A percentile compares a stretch with the other conserved stretches of the same genome.
Conservation (phyloP, 2,329 filamentous ascomycete species). For the Endoconidiophora laricicola region DNA sequence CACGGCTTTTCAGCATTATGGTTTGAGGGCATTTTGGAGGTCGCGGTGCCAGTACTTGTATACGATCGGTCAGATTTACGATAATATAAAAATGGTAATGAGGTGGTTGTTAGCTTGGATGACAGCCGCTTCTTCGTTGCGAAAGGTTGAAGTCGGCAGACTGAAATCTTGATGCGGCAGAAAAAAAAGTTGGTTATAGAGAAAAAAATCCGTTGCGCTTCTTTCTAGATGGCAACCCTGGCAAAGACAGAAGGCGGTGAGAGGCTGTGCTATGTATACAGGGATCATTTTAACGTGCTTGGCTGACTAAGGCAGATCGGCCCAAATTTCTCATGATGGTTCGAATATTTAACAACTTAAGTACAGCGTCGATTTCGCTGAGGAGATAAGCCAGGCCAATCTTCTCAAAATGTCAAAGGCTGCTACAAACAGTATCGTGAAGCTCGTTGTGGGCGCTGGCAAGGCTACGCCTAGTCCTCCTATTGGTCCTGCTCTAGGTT, state of each 20-base stretch:
- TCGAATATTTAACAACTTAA: background rate
- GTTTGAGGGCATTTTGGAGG: constrained; percentile 57
- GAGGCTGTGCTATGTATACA: background rate
- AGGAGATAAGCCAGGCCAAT: background rate
- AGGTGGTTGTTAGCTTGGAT: background rate
- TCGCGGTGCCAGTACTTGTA: background rate
- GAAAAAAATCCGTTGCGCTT: constrained; percentile 6
- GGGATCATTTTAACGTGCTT: background rate
- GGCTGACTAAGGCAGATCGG: constrained; percentile 9
- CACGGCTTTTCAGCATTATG: constrained; percentile 83
- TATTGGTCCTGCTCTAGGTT: constrained; percentile 88
- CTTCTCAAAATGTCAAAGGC: constrained; percentile 34
- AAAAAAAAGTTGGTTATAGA: constrained; percentile 12
- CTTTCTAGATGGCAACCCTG: background rate
- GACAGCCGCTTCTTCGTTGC: background rate
- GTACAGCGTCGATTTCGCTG: background rate
- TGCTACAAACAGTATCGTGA: constrained; percentile 61
- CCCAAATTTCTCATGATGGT: constrained; percentile 11
- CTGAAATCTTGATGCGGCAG: constrained; percentile 7
- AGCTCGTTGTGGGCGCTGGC: constrained; percentile 91
- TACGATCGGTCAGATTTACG: background rate
- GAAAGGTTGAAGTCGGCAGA: background rate
- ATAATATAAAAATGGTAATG: background rate
- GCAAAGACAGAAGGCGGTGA: constrained; percentile 10
- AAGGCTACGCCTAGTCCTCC: constrained; percentile 90